Base-by-base conservation (phyloP, 306 rosid species). In the Citrullus amarus region DNA sequence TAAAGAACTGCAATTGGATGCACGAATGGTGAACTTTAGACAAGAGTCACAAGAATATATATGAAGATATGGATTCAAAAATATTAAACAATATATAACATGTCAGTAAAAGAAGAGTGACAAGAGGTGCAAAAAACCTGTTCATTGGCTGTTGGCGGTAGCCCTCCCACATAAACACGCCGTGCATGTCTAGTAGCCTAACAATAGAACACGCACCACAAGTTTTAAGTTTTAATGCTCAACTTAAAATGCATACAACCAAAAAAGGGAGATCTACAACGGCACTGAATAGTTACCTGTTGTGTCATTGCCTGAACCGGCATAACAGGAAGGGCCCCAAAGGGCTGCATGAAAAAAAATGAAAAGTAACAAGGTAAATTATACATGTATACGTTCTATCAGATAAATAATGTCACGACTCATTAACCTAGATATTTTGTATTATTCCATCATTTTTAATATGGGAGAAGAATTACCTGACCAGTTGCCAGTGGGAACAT, bases 231-330 rank as follows among this genome's bases (percentile, higher is more conserved):
- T 1, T 53, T 53, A 4, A 53, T 6, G 6, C 20, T 6, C 66
- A 30, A 30, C 51, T 38, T 38, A 66, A 17, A 63, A 66, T 1
- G 28, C 50, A 3, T 39, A 66, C 50, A 66, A 66, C 51, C 38
- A 41, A 78, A 25, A 8, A 30, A 8, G 6, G 44, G 50, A n/a
- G 10, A 32, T 5, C 44, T n/a, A n/a, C 28, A 46, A 56, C 4
- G 41, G 50, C 6, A 75, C 68, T 15, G 36, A 51, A 65, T 32
- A 3, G 62, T 16, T 80, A 92, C 99, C 99, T 95, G 99, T 75
- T 95, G 99, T 61, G 99, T 95, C 99, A 95, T 95, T 79, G 99
- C 99, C 87, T 95, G 99, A 75, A 95, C 96, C 25, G 99, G 99
- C 99, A 95, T 92, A 77, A 95, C 96, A 36, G 99, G 97, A 57